These are phyloP conservation scores for Nicotiana tabacum DNA, from an alignment of 257 asterid genomes.

Conservation along the genomic window DNA sequence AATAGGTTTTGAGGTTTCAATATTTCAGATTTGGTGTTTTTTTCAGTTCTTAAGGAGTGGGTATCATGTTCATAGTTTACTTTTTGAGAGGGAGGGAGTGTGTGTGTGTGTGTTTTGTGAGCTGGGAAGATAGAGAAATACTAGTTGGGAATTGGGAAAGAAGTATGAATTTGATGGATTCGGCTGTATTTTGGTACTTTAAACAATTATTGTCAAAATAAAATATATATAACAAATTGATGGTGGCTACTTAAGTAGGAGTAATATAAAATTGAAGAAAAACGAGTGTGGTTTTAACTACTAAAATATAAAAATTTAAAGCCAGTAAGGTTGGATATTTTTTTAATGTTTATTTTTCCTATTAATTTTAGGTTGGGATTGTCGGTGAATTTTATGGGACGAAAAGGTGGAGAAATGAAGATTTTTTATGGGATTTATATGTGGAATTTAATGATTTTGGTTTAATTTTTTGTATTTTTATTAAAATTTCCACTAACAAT, in stretches of 20 bases:
- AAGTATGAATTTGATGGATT: neutral
- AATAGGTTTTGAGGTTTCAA: neutral
- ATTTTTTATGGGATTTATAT: neutral
- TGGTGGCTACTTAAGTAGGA: too few species aligned
- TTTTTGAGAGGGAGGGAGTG: neutral
- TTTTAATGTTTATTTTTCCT: too few species aligned
- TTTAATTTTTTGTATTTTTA: too few species aligned
- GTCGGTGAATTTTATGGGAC: neutral
- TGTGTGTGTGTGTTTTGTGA: neutral
- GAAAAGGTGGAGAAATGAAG: neutral
- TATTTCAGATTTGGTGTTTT: neutral
- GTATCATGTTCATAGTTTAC: neutral
- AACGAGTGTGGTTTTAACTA: neutral
- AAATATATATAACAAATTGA: neutral
- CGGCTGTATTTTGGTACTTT: neutral
- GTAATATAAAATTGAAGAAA: neutral
- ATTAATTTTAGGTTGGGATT: neutral
- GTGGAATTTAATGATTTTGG: neutral
- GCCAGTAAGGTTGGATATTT: neutral
- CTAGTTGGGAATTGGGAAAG: neutral
- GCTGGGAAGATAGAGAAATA: neutral
- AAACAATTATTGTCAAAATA: neutral
- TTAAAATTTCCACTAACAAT: too few species aligned
- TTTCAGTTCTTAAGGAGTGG: constrained; percentile 4
- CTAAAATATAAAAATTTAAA: neutral